Evolutionary conservation across 2,329 filamentous ascomycete genomes (phyloP).

Genomic region (Cladophialophora immunda): DNA sequence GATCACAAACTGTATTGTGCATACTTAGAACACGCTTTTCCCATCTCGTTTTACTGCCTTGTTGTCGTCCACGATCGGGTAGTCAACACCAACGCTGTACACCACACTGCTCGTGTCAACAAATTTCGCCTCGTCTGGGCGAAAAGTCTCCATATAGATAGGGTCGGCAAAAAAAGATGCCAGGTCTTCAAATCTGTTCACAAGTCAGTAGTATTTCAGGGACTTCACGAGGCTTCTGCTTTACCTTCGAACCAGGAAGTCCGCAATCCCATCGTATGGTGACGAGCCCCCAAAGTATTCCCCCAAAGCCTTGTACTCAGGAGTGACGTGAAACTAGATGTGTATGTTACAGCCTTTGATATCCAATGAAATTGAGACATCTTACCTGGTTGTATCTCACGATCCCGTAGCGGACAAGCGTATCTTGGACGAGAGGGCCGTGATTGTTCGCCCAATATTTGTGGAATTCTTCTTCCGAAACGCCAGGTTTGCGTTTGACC

Average conservation of each 20-base stretch:
- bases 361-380: too few relatives aligned
- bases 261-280: neutral
- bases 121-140: neutral
- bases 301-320: neutral
- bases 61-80: neutral
- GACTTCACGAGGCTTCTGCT: neutral
- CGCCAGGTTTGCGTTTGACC: too few relatives aligned
- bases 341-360: neutral
- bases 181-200: neutral
- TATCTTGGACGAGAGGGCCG: neutral
- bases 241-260: neutral
- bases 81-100: neutral
- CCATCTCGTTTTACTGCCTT: neutral
- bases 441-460: neutral
- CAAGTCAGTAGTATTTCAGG: neutral
- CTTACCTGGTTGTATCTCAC: neutral
- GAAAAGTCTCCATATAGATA: neutral
- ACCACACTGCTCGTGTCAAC: neutral
- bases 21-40: neutral
- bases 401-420: neutral
- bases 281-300: neutral
- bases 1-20: too few relatives aligned
- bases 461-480: neutral
- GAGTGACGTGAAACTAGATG: neutral
- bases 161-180: neutral